Conservation (phyloP, 371 early-diverging fungal species). For the Mucor irregularis region DNA sequence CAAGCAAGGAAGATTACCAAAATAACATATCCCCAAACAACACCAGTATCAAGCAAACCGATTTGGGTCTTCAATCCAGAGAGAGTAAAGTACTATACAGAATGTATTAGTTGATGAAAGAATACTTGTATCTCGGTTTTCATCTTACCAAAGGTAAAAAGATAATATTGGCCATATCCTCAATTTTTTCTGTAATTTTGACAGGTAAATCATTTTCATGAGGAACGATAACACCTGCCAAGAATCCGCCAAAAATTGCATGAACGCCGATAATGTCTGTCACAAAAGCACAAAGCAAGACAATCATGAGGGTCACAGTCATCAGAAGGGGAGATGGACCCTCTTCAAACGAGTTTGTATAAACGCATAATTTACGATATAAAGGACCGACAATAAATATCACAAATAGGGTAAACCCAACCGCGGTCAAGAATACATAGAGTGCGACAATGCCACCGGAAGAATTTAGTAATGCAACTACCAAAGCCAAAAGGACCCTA, state of each 20-base stretch:
- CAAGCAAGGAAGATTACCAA: constrained; percentile 78
- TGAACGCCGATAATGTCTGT: constrained; percentile 73
- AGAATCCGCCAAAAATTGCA: constrained; percentile 88
- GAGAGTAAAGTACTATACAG: constrained; percentile 78
- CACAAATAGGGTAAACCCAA: constrained; percentile 65
- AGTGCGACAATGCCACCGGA: constrained; percentile 64
- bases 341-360: constrained; percentile 52
- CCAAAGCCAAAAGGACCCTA: constrained; percentile 72
- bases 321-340: constrained; percentile 68
- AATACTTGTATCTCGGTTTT: neutral
- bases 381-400: constrained; percentile 61
- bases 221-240: constrained; percentile 86
- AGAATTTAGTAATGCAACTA: constrained; percentile 75
- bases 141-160: constrained; percentile 80
- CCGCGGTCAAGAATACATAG: constrained; percentile 67
- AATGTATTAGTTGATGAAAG: neutral
- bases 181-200: constrained; percentile 87
- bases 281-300: constrained; percentile 73
- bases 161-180: constrained; percentile 85
- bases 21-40: constrained; percentile 78
- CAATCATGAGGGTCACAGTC: constrained; percentile 64
- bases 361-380: constrained; percentile 44
- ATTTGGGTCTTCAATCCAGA: constrained; percentile 92
- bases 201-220: constrained; percentile 87
- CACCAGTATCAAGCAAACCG: constrained; percentile 67